A percentile compares a stretch with the other conserved stretches of the same genome.
Evolutionary conservation across 768 basidiomycete species (phyloP).

Genomic region (Boletus barrowsii): DNA sequence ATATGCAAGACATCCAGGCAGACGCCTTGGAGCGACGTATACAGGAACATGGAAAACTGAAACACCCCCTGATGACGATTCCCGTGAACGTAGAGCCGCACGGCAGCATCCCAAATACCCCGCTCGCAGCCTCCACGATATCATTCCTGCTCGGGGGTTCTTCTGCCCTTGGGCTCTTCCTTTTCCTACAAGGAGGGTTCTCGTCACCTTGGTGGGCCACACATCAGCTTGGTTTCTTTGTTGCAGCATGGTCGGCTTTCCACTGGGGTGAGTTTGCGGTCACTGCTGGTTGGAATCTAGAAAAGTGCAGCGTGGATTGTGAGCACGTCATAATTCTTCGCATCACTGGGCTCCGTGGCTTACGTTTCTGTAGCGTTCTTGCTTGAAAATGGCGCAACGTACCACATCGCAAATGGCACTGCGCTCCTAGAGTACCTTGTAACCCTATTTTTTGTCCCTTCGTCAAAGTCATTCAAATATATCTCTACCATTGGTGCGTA

Average conservation of each 20-base stretch:
- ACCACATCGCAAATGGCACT: constrained; percentile 78
- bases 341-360: constrained; percentile 1
- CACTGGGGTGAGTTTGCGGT: constrained; percentile 95
- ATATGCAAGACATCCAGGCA: constrained; percentile 32
- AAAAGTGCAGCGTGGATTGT: constrained; percentile 94
- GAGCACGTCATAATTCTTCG: constrained; percentile 33
- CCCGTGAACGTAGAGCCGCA: constrained; percentile 40
- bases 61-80: constrained; percentile 51
- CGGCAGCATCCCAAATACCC: constrained; percentile 85
- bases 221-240: constrained; percentile 78
- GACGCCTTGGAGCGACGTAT: constrained; percentile 44
- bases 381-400: constrained; percentile 82
- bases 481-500: constrained; percentile 57
- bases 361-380: constrained; percentile 67
- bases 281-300: constrained; percentile 92
- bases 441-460: constrained; percentile 64
- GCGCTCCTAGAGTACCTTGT: constrained; percentile 81
- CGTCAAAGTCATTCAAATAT: constrained; percentile 56
- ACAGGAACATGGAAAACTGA: constrained; percentile 36
- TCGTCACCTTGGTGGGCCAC: constrained; percentile 57
- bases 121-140: constrained; percentile 70
- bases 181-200: constrained; percentile 48
- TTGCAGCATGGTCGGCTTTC: constrained; percentile 81
- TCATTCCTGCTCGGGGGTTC: constrained; percentile 81
- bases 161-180: constrained; percentile 57